Conservation (phyloP, 176 grass and related monocot species). For the Oryza rufipogon region DNA sequence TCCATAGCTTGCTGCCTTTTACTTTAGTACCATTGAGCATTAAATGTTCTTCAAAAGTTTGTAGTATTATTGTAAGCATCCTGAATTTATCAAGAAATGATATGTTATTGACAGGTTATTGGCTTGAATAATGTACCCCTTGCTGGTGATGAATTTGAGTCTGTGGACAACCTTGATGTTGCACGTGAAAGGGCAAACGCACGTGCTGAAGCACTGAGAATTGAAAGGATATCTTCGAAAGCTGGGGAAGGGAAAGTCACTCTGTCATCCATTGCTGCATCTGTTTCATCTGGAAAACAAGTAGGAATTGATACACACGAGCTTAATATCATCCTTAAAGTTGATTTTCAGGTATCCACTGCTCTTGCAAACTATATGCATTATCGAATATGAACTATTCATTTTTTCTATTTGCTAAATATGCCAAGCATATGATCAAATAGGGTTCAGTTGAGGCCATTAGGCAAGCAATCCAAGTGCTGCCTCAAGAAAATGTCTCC, state of each 20-base stretch:
- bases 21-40: conserved; percentile 3
- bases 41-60: conserved; percentile 2
- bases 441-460: conserved; percentile 97
- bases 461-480: conserved; percentile 75
- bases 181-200: conserved; percentile 66
- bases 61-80: conserved; percentile 13
- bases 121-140: conserved; percentile 84
- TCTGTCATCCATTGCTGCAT: conserved; percentile 76
- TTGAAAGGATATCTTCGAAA: conserved; percentile 80
- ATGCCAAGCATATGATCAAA: conserved; percentile 27
- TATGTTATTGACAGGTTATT: conserved; percentile 66
- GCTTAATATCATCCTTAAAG: conserved; percentile 95
- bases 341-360: conserved; percentile 85
- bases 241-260: conserved; percentile 88
- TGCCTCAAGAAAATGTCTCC: conserved; percentile 87
- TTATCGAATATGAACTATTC: not conserved
- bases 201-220: conserved; percentile 56
- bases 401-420: conserved; percentile 27
- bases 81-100: conserved; percentile 16
- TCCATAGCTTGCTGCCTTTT: conserved; percentile 1
- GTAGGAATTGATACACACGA: conserved; percentile 80
- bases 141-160: conserved; percentile 93
- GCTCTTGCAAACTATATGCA: conserved; percentile 4
- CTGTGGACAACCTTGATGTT: conserved; percentile 65
- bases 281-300: conserved; percentile 71